Percentiles rank a stretch among this genome's conserved stretches.
These are phyloP conservation scores for Oemleria cerasiformis DNA, from an alignment of 306 rosid genomes.

Conservation along the genomic window DNA sequence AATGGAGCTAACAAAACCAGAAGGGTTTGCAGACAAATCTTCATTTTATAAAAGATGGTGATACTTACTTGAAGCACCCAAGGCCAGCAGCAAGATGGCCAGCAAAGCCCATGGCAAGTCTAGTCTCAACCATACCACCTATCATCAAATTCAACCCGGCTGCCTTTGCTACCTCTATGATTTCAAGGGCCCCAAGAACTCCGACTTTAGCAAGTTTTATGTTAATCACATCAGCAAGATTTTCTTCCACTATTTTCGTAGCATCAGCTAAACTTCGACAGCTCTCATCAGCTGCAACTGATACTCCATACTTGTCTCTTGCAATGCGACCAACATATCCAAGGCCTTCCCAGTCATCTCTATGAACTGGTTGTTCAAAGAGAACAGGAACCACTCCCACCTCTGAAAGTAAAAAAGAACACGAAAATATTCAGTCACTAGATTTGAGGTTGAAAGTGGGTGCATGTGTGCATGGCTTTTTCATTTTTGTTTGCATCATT, in stretches of 20 bases:
- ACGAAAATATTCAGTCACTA: neutral
- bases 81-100: conserved; percentile 92
- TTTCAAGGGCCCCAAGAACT: conserved; percentile 75
- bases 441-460: neutral
- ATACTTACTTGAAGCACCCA: conserved; percentile 69
- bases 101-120: conserved; percentile 91
- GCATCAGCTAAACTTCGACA: conserved; percentile 67
- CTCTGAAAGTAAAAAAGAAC: conserved; percentile 39
- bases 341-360: conserved; percentile 99
- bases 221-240: conserved; percentile 75
- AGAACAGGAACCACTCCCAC: conserved; percentile 78
- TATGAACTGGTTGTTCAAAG: conserved; percentile 90
- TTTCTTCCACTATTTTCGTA: conserved; percentile 61
- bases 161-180: conserved; percentile 59
- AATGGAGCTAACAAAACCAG: neutral
- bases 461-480: neutral
- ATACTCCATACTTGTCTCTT: conserved; percentile 67
- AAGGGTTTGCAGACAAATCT: neutral
- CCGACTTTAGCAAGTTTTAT: conserved; percentile 89
- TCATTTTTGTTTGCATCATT: conserved; percentile 3
- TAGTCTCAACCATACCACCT: conserved; percentile 94
- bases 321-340: conserved; percentile 60
- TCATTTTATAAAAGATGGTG: neutral
- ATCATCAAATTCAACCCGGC: conserved; percentile 72
- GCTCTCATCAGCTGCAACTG: conserved; percentile 97